Base-by-base conservation (phyloP, 768 basidiomycete genomes). In the Xerocomellus intermedius region DNA sequence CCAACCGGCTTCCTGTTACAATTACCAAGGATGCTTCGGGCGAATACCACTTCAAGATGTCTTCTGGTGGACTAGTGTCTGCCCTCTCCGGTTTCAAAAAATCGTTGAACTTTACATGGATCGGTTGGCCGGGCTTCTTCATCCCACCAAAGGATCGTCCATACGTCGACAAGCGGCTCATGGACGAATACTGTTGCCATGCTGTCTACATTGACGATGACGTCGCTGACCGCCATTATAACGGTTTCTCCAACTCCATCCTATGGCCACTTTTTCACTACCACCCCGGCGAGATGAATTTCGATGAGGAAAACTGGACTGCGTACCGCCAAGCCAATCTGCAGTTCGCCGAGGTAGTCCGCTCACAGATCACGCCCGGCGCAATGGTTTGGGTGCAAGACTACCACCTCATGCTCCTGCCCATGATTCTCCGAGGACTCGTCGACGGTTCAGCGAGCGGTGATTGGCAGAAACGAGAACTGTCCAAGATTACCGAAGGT, bases 311-410 rank as follows among this genome's bases (percentile, higher is more conserved):
- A 69, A 92, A 98, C 70, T 99, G 97, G 97, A 84, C 87, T 50
- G 97, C 94, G 14, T 99, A 98, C 73, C 86, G 97, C 36, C 94
- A 97, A 72, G 96, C 96, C 43, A 99, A 98, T 72, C 78, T 95
- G 75, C 81, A 85, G 61, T 99, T 99, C 66, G 96, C 97, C 1
- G 89, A 98, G 71, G 91, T 80, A 21, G 91, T 98, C 54, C 81
- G 83, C 57, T 77, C 79, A 43, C 89, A 94, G 69, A 77, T 94
- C 52, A 82, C 80, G 6, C 86, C 90, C 2, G 93, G 91, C 19
- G 84, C 94, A 51, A 95, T 98, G 86, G 93, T 99, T 38, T 98
- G 97, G 97, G 97, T 99, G 3, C 97, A 99, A 70, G 94, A 96
- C 70, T 94, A 95, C 70, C 93, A 94, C 69, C 84, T 98, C 57